These are phyloP conservation scores for Carex littledalei DNA, from an alignment of 176 grass and related monocot genomes.

Conservation along the genomic window DNA sequence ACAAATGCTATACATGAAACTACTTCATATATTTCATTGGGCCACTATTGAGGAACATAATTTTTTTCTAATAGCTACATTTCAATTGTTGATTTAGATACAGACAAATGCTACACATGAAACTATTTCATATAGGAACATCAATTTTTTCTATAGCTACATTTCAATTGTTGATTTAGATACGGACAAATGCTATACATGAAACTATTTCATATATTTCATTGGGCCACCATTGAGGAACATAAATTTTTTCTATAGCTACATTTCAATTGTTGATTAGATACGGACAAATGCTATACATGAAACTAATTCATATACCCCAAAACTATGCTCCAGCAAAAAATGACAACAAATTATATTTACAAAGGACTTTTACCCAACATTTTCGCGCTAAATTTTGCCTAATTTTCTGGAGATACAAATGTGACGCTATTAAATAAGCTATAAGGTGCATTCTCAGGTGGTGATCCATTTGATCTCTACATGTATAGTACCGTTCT, in stretches of 20 bases:
- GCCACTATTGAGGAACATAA: not conserved
- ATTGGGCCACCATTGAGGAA: no score
- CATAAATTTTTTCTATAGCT: not conserved
- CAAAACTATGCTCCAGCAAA: not conserved
- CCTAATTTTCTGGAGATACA: not conserved
- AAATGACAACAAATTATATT: not conserved
- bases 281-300: not conserved
- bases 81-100: not conserved
- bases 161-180: not conserved
- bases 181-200: not conserved
- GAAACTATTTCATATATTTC: no score
- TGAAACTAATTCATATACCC: not conserved
- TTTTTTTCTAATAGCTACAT: not conserved
- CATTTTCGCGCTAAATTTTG: not conserved
- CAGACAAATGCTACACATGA: no score
- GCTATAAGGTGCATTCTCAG: constrained; percentile 24
- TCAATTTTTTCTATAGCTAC: not conserved
- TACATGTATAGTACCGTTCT: constrained; percentile 53
- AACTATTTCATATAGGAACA: not conserved
- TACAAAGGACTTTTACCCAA: not conserved
- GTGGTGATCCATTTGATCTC: constrained; percentile 71
- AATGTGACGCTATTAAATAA: not conserved
- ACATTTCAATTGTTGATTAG: not conserved
- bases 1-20: no score
- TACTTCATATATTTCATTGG: no score